A percentile compares a stretch with the other conserved stretches of the same genome.
Evolutionary conservation across 768 basidiomycete species (phyloP).

Genomic region (Suillus hirtellus): DNA sequence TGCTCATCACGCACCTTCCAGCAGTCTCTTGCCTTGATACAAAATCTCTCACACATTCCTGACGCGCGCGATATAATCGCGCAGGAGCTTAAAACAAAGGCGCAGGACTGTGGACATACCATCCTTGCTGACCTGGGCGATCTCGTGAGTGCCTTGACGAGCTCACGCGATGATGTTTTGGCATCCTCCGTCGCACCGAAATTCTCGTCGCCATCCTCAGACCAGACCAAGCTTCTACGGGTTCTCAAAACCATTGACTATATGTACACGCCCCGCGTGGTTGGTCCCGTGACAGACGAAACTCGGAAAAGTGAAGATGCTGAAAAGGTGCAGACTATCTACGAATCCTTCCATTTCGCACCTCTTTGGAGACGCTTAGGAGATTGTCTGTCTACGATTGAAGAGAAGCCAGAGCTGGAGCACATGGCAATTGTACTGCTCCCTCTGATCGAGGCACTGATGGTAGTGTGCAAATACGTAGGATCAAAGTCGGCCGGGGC

Average conservation of each 20-base stretch:
- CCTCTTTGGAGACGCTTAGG: constrained; percentile 87
- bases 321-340: constrained; percentile 85
- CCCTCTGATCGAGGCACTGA: constrained; percentile 92
- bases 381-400: constrained; percentile 84
- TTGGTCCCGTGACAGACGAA: constrained; percentile 39
- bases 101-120: constrained; percentile 82
- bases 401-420: constrained; percentile 75
- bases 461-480: constrained; percentile 98
- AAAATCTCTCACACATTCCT: constrained; percentile 86
- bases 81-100: constrained; percentile 80
- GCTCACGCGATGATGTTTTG: constrained; percentile 52
- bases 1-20: constrained; percentile 97
- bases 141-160: constrained; percentile 63
- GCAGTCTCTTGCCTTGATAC: constrained; percentile 87
- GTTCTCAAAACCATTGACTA: constrained; percentile 98
- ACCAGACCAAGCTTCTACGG: constrained; percentile 94
- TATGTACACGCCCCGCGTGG: constrained; percentile 75
- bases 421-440: constrained; percentile 91
- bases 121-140: constrained; percentile 78
- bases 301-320: constrained; percentile 52
- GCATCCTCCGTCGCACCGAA: constrained; percentile 76
- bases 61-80: constrained; percentile 89
- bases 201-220: constrained; percentile 92
- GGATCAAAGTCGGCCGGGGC: constrained; percentile 59
- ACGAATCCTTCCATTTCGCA: constrained; percentile 88